phyloP scores from a whole-genome alignment of 2,329 filamentous ascomycete genomes.

The Apiospora rasikravindrae region DNA sequence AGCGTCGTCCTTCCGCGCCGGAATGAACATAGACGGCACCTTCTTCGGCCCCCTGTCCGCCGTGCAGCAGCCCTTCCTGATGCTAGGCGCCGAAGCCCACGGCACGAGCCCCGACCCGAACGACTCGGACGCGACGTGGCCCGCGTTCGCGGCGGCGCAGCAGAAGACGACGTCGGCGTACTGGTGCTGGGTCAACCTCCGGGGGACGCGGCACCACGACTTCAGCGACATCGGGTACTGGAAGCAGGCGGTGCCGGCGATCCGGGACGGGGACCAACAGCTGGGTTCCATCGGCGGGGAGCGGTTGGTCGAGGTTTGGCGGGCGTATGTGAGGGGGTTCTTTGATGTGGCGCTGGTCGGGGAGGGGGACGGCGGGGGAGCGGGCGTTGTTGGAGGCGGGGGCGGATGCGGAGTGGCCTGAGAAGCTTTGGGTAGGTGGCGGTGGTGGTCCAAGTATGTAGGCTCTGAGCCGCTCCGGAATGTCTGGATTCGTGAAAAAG shows the following conservation, averaged over 20 bases:
- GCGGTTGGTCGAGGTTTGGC: not conserved
- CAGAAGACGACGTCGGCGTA: conserved; percentile 27
- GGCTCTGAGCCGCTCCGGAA: not conserved
- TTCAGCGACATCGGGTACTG: conserved; percentile 34
- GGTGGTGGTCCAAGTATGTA: not conserved
- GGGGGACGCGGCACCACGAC: conserved; percentile 30
- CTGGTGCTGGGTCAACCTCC: conserved; percentile 27
- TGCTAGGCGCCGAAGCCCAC: conserved; percentile 30
- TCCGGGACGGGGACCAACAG: not conserved
- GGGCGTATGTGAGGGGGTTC: not conserved
- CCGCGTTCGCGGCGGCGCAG: conserved; percentile 26
- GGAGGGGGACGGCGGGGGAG: not conserved
- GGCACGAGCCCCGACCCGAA: not conserved
- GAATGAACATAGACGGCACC: conserved; percentile 33
- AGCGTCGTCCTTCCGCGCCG: conserved; percentile 24
- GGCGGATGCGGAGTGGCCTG: not conserved
- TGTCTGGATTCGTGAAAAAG: no score
- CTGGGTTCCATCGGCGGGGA: conserved; percentile 16
- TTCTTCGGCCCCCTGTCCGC: conserved; percentile 30
- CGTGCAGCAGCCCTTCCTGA: conserved; percentile 28
- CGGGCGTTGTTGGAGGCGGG: not conserved
- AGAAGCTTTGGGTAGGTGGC: not conserved
- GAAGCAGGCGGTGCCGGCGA: conserved; percentile 20
- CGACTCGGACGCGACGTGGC: conserved; percentile 27
- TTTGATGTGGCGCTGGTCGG: not conserved